Percentiles rank a stretch among this genome's conserved stretches.
Conservation (phyloP, 1,284 basidiomycete genomes). For the Heliocybe sulcata region DNA sequence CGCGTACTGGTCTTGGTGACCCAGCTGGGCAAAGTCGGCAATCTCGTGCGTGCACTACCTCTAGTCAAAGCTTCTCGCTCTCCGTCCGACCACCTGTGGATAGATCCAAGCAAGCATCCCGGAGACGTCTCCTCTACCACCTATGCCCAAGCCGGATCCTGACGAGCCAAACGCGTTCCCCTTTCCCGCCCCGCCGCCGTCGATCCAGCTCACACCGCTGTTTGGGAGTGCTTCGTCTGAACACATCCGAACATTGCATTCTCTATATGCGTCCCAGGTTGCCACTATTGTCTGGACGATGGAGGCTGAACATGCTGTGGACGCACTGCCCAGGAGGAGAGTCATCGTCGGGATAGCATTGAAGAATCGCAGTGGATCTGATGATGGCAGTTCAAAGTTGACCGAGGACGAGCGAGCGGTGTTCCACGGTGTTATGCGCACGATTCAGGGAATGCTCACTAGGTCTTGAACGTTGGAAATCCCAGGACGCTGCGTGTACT, state of each 20-base stretch:
- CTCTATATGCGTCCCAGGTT: constrained; percentile 80
- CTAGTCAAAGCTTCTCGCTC: neutral
- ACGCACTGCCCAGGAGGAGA: constrained; percentile 32
- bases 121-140: constrained; percentile 50
- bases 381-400: constrained; percentile 16
- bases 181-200: constrained; percentile 65
- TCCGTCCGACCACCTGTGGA: neutral
- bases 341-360: constrained; percentile 71
- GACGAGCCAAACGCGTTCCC: constrained; percentile 24
- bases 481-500: no score
- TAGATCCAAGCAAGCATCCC: constrained; percentile 84
- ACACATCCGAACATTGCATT: constrained; percentile 65
- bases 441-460: constrained; percentile 39
- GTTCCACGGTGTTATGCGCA: constrained; percentile 64
- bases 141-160: constrained; percentile 28
- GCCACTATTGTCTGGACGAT: constrained; percentile 77
- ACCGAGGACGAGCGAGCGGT: constrained; percentile 42
- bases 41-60: constrained; percentile 47
- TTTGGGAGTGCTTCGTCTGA: constrained; percentile 66
- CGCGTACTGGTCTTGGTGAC: constrained; percentile 77
- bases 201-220: constrained; percentile 68
- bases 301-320: constrained; percentile 31
- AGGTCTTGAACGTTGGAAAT: neutral
- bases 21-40: constrained; percentile 84
- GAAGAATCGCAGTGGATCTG: constrained; percentile 28